phyloP scores from a whole-genome alignment of 1,284 basidiomycete species.

The Papiliotrema laurentii region DNA sequence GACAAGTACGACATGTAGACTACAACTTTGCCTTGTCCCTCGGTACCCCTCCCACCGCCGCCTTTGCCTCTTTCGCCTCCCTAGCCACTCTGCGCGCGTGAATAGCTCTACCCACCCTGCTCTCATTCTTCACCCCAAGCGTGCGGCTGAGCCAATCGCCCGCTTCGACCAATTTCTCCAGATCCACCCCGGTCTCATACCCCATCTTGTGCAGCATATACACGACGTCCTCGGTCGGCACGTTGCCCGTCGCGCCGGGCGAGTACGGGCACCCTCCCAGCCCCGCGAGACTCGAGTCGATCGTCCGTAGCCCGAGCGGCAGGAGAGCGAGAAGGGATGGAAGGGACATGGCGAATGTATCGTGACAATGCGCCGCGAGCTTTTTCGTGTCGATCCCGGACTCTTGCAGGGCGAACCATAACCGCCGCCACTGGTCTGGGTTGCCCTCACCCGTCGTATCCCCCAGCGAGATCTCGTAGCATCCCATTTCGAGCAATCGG shows the following conservation, averaged over 20 bases:
- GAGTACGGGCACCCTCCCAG: slow-evolving; percentile 94
- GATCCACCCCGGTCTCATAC: slow-evolving; percentile 64
- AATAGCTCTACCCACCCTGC: slow-evolving; percentile 75
- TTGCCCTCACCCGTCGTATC: slow-evolving; percentile 89
- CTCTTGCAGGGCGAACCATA: slow-evolving; percentile 70
- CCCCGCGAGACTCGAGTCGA: slow-evolving; percentile 67
- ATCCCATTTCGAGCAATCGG: slow-evolving; percentile 79
- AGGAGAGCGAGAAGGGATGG: slow-evolving; percentile 51
- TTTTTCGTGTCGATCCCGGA: slow-evolving; percentile 61
- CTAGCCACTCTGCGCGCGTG: slow-evolving; percentile 50
- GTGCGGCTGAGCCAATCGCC: slow-evolving; percentile 74
- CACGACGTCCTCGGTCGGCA: slow-evolving; percentile 83
- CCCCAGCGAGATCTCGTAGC: slow-evolving; percentile 86
- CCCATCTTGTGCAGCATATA: slow-evolving; percentile 71
- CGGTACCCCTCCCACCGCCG: not conserved
- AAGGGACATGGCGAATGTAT: slow-evolving; percentile 78
- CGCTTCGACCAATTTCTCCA: slow-evolving; percentile 64
- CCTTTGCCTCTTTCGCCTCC: slow-evolving; percentile 17
- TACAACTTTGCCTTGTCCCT: not conserved
- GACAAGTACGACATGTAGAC: no score
- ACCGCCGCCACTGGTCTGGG: slow-evolving; percentile 60
- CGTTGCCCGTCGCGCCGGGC: slow-evolving; percentile 90
- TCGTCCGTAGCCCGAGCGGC: slow-evolving; percentile 51
- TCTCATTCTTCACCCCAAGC: slow-evolving; percentile 65
- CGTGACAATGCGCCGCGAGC: slow-evolving; percentile 83